Base-by-base conservation (phyloP, 2,329 filamentous ascomycete genomes). In the Exophiala dermatitidis region DNA sequence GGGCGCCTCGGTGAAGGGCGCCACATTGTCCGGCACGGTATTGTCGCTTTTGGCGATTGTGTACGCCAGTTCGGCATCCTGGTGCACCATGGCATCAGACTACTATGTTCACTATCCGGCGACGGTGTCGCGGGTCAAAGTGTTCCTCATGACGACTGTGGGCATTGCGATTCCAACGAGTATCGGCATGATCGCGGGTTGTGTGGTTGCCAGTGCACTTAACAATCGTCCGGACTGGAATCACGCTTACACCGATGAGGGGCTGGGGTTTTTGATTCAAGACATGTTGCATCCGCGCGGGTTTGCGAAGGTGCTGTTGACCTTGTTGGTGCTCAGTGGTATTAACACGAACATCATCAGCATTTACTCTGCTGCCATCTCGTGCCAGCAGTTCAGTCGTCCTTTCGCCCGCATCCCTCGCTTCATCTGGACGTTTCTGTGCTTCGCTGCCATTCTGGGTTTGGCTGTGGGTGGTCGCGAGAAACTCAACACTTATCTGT, bases 121-220 rank as follows among this genome's bases (percentile, higher is more conserved):
- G 12, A 48, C 42, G 8, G 53, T 57, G 4, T 59, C 52, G 29
- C 48, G 54, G 8, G 44, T 53, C 33, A 62, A 61, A 33, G 56
- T 59, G 34, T 78, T 77, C 59, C 45, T 75, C 33, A 66, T 77
- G 65, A 77, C 74, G 1, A 72, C 68, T 2, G 66, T 74, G 41
- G 76, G 75, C 26, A 74, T 77, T 58, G 67, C 67, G 7, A 66
- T 77, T 7, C 75, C 75, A 0, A 78, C 75, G 0, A 73, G 69
- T 40, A 70, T 78, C 48, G 74, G 74, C 46, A 75, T 77, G 73
- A 57, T 74, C 5, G 66, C 73, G 1, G 74, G 74, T 30, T 71
- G 69, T 37, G 69, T 74, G 43, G 71, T 72, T 34, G 68, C 69
- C 29, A 74, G 70, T 1, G 68, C 72, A 1, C 66, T 77, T 43